Conservation (phyloP, 1,284 basidiomycete species). For the Chalciporus sp. region DNA sequence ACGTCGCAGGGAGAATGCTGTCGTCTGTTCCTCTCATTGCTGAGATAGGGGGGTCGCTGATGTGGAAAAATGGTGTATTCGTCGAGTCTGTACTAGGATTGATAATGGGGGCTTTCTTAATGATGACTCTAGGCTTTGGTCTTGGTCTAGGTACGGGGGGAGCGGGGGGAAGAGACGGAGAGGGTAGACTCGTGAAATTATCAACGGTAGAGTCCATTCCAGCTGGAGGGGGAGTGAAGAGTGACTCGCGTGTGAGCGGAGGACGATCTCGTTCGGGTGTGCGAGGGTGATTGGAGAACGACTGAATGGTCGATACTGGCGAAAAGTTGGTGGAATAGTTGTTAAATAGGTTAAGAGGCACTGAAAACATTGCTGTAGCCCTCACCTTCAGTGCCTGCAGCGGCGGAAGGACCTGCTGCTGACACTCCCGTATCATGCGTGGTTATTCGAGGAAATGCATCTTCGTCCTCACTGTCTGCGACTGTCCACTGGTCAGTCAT, state of each 20-base stretch:
- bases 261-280: constrained; percentile 18
- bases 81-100: background rate
- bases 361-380: background rate
- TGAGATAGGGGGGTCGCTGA: constrained; percentile 22
- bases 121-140: constrained; percentile 30
- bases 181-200: constrained; percentile 15
- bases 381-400: constrained; percentile 13
- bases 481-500: constrained; percentile 33
- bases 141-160: constrained; percentile 15
- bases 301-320: constrained; percentile 25
- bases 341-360: background rate
- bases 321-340: constrained; percentile 2
- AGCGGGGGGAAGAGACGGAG: constrained; percentile 1
- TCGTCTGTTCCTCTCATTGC: constrained; percentile 19
- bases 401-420: background rate
- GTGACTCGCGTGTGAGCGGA: constrained; percentile 14
- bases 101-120: constrained; percentile 17
- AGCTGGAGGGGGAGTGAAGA: constrained; percentile 29
- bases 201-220: constrained; percentile 9
- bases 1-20: constrained; percentile 21
- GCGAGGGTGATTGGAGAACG: constrained; percentile 11
- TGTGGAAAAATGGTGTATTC: constrained; percentile 26
- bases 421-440: background rate
- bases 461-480: constrained; percentile 34
- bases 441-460: background rate